Conservation (phyloP, 768 basidiomycete genomes). For the Podaxis sp. region DNA sequence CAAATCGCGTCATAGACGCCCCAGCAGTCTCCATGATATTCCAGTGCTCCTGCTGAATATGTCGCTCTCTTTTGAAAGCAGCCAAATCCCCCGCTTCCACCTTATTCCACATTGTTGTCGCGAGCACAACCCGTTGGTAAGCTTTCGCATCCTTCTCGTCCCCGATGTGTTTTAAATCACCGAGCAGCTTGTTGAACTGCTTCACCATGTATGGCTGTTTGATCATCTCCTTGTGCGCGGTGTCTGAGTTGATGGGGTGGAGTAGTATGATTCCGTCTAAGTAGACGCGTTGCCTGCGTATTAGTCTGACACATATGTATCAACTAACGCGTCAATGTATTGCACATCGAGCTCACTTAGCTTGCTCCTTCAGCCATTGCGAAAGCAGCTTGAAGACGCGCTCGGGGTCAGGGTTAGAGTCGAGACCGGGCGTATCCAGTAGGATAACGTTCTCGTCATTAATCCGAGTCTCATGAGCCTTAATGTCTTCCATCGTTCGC, state of each 20-base stretch:
- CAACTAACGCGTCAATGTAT: background rate
- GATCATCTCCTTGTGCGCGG: background rate
- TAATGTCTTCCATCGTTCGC: background rate
- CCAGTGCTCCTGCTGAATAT: background rate
- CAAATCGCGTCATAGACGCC: background rate
- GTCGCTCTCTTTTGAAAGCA: background rate
- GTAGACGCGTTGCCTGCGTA: background rate
- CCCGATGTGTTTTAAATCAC: background rate
- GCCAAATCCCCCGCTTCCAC: background rate
- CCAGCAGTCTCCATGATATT: constrained; percentile 1
- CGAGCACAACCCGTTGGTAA: constrained; percentile 1
- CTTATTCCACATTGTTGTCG: constrained; percentile 6
- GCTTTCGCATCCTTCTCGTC: background rate
- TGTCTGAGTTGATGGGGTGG: background rate
- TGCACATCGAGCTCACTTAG: background rate
- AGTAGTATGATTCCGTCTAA: constrained; percentile 3
- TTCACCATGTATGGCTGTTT: background rate
- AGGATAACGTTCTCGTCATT: constrained; percentile 1
- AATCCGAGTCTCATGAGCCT: background rate
- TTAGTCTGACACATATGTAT: background rate
- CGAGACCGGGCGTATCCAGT: constrained; percentile 1
- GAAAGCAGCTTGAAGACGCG: background rate
- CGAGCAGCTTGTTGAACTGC: background rate
- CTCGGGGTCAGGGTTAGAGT: background rate
- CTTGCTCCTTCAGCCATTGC: background rate